Base-by-base conservation (phyloP, 257 asterid genomes). In the Echites panduratus region DNA sequence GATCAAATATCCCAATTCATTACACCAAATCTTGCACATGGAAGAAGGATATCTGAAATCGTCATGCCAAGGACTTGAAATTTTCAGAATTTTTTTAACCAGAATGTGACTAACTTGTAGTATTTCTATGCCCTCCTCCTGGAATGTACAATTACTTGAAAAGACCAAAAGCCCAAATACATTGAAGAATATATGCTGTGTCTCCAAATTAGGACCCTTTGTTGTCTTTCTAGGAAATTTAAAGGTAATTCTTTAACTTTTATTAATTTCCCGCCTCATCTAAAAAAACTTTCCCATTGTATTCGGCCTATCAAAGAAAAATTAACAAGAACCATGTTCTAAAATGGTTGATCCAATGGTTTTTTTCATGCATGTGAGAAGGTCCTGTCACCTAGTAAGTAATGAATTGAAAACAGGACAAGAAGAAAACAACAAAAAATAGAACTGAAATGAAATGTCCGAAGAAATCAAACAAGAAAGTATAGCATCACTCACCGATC, bases 401-500 rank as follows among this genome's bases (percentile, higher is more conserved):
- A 13, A 10, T 14, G 56, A 4, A 19, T 9, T 6, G 64, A 9
- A 13, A 57, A 24, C 32, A 26, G 32, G 38, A 24, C 64, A 24
- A 24, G 16, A 24, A 19, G 26, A 57, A 24, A 24, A 58, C 41
- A 58, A 58, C 65, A 27, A 58, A 58, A 26, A 26, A n/a, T n/a
- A n/a, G n/a, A n/a, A n/a, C 20, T 7, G 13, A 27, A 58, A 9
- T 27, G 12, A 32, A 61, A 63, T 0, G 68, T 63, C 68, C 67
- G 38, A 2, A 63, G 68, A 38, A 63, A 63, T 63, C 47, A 63
- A 62, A 62, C 68, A 62, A 62, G 26, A 29, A 61, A 14, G 7
- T 27, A 1, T 61, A 6, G 7, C 40, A 61, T 61, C 43, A 79
- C 84, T 83, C 73, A 88, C 85, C 97, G 84, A 74, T 80, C 91